Base-by-base conservation (phyloP, 1,284 basidiomycete genomes). In the Malassezia sympodialis region DNA sequence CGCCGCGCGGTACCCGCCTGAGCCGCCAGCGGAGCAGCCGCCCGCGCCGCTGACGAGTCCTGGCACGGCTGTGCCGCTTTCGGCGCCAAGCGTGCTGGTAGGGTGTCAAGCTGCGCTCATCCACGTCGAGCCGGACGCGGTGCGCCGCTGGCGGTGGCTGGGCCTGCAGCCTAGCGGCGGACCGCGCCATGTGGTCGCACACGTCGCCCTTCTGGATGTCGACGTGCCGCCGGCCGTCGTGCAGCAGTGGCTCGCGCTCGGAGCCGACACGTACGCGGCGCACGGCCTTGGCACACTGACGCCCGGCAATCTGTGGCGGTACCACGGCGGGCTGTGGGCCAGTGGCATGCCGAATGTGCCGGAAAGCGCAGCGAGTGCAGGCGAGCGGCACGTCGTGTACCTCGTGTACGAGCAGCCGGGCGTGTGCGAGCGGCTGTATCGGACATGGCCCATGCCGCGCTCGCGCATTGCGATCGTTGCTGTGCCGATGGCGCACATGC, bases 101-200 rank as follows among this genome's bases (percentile, higher is more conserved):
- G 54, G 54, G 5, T 51, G 50, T 32, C 49, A 51, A 31, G 30
- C 40, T 1, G 28, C 55, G 15, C 19, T 57, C 5, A 34, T 49
- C 15, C 28, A 57, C 4, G 37, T 49, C n/a, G 23, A n/a, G 19
- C 27, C 19, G 1, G 21, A 1, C 10, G 55, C 55, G 11, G 12
- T 50, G 17, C 6, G n/a, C 4, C n/a, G 8, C 8, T 51, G 49
- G 55, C 12, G 37, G 15, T 31, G 15, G 26, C 45, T 57, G 19
- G 55, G 49, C n/a, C 35, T 57, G 15, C 42, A 48, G 50, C 55
- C 55, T 2, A 28, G 27, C 17, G 39, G 15, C 10, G 55, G 55
- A 0, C 27, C 35, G 4, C 51, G 51, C 19, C 4, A 12, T 1
- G 24, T 57, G 2, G 17, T 17, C n/a, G 55, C 49, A 1, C 30